Evolutionary conservation across 2,329 filamentous ascomycete species (phyloP), one percentile per base, ranked within the genome.

Genomic region (Botrytis byssoidea): DNA sequence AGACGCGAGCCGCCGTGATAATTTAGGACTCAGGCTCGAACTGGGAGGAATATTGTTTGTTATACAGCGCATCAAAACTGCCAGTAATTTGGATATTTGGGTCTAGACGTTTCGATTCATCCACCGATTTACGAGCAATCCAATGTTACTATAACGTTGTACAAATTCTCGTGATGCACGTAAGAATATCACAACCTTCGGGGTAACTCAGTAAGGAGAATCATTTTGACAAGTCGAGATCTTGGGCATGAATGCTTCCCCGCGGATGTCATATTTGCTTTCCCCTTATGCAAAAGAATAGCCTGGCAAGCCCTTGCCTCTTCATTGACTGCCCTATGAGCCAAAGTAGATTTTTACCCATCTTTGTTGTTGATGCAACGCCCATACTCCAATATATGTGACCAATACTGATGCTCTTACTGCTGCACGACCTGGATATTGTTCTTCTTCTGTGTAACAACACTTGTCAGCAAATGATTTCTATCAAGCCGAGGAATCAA

Each of bases 391-490:
- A 74, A 37, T 70, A 70, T 66, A 59, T 48, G 66, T 70, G 57
- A 51, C 40, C 77, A 76, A 70, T 73, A 42, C 71, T 70, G 74
- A 61, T 76, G 20, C 63, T 65, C 65, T 86, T 82, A 92, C 83
- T 93, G 92, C 84, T 94, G 92, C 75, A 96, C 92, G 76, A 95
- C 91, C 82, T 95, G 93, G 70, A 96, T 89, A 80, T 95, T 95
- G 84, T 96, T 93, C 89, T 94, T 95, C 83, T 94, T 95, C 93
- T 95, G 83, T 81, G 81, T 48, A 66, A 51, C 71, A n/a, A 72
- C 57, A 40, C 48, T 55, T 51, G 70, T 79, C 72, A 79, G 76
- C 72, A 74, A 66, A 63, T 72, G 18, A 59, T 32, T 46, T 46
- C 46, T 18, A 32, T 32, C 70, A 46, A 40, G 3, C 67, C 65